Conservation (phyloP, 2,329 filamentous ascomycete species). For the Talaromyces verruculosus region DNA sequence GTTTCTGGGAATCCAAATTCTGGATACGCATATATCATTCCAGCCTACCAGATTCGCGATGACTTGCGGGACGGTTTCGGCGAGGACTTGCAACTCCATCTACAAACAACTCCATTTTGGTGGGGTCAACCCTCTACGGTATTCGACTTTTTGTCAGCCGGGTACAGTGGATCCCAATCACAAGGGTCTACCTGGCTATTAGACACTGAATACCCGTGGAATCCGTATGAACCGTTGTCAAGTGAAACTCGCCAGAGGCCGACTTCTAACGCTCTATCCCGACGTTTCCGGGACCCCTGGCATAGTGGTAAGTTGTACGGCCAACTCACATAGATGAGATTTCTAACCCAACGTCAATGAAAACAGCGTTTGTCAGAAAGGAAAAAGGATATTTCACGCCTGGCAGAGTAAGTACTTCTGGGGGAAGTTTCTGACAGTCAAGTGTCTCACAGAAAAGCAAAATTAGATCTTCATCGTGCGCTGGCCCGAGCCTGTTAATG, state of each 20-base stretch:
- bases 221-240: background rate
- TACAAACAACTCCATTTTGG: no score
- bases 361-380: background rate
- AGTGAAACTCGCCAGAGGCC: background rate
- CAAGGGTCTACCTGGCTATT: background rate
- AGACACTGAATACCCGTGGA: no score
- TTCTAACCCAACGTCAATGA: background rate
- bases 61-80: background rate
- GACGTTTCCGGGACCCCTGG: no score
- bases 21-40: background rate
- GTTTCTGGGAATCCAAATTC: background rate
- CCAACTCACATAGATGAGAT: background rate
- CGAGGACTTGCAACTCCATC: background rate
- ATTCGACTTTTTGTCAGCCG: rapidly evolving
- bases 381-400: background rate
- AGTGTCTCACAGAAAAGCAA: background rate
- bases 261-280: background rate
- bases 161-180: background rate
- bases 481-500: background rate
- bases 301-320: no score
- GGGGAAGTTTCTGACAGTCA: no score
- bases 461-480: background rate
- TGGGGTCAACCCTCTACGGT: no score
- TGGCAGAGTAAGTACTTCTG: background rate
- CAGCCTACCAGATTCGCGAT: background rate